phyloP scores from a whole-genome alignment of 495 filamentous ascomycete species.

The Cudoniella acicularis region DNA sequence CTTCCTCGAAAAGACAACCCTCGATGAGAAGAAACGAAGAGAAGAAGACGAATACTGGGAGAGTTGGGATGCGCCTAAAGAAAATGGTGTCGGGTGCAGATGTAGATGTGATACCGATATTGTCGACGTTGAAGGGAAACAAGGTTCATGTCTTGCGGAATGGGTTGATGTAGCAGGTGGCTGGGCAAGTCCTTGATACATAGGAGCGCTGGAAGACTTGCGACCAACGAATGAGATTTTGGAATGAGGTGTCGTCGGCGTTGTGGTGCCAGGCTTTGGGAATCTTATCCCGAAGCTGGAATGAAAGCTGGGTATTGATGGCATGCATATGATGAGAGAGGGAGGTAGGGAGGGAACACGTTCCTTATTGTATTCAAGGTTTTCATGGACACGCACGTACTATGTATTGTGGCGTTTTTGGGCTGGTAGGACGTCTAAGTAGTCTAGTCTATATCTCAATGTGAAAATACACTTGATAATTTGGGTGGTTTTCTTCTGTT shows the following conservation, averaged over 20 bases:
- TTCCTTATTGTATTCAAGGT: constrained; percentile 9
- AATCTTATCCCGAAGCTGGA: not conserved
- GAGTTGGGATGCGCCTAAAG: constrained; percentile 74
- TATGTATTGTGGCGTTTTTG: constrained; percentile 23
- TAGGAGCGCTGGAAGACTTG: not conserved
- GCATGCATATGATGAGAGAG: not conserved
- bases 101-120: constrained; percentile 99
- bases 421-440: not conserved
- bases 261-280: not conserved
- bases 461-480: constrained; percentile 18
- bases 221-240: not conserved
- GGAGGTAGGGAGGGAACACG: constrained; percentile 3
- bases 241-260: not conserved
- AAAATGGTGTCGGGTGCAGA: constrained; percentile 95
- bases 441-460: constrained; percentile 10
- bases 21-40: constrained; percentile 78
- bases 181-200: constrained; percentile 60
- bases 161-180: constrained; percentile 98
- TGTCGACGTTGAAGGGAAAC: constrained; percentile 93
- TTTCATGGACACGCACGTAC: not conserved
- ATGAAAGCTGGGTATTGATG: too few species aligned
- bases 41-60: constrained; percentile 99
- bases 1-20: constrained; percentile 79
- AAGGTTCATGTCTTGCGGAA: constrained; percentile 89
- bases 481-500: too few species aligned